Evolutionary conservation across 495 filamentous ascomycete genomes (phyloP).

Genomic region (Penicillium pancosmium): DNA sequence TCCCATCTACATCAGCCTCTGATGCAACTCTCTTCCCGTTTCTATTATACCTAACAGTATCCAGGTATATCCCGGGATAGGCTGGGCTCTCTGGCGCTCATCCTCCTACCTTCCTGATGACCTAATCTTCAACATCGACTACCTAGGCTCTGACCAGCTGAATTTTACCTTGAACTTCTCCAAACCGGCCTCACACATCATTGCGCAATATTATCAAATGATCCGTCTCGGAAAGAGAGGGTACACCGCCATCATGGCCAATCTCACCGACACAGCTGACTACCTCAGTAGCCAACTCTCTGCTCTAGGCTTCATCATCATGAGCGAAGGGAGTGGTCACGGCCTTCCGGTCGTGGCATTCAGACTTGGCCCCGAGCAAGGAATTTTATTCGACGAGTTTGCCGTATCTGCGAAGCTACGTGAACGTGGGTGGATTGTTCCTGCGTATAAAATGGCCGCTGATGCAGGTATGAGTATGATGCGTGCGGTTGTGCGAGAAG

Average conservation of each 20-base stretch:
- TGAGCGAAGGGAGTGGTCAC: slow-evolving; percentile 70
- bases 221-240: slow-evolving; percentile 86
- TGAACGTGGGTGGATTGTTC: slow-evolving; percentile 81
- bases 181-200: slow-evolving; percentile 85
- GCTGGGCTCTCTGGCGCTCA: slow-evolving; percentile 85
- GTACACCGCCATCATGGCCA: slow-evolving; percentile 83
- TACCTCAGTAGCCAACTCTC: slow-evolving; percentile 70
- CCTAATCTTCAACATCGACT: slow-evolving; percentile 95
- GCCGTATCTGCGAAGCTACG: slow-evolving; percentile 77
- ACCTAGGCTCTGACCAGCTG: slow-evolving; percentile 86
- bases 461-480: slow-evolving; percentile 77
- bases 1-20: background rate
- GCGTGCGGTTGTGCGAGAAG: slow-evolving; percentile 85
- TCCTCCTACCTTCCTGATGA: slow-evolving; percentile 80
- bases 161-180: slow-evolving; percentile 94
- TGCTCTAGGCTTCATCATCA: slow-evolving; percentile 75
- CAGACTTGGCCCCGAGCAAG: slow-evolving; percentile 58
- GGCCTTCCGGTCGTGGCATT: slow-evolving; percentile 89
- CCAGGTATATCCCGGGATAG: slow-evolving; percentile 78
- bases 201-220: slow-evolving; percentile 92
- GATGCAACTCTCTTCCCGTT: background rate
- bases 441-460: slow-evolving; percentile 92
- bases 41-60: background rate
- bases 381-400: slow-evolving; percentile 77
- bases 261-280: slow-evolving; percentile 78